Percentiles rank a stretch among this genome's conserved stretches.
These are phyloP conservation scores for Penicillium roqueforti DNA, from an alignment of 495 filamentous ascomycete genomes.

Conservation along the genomic window DNA sequence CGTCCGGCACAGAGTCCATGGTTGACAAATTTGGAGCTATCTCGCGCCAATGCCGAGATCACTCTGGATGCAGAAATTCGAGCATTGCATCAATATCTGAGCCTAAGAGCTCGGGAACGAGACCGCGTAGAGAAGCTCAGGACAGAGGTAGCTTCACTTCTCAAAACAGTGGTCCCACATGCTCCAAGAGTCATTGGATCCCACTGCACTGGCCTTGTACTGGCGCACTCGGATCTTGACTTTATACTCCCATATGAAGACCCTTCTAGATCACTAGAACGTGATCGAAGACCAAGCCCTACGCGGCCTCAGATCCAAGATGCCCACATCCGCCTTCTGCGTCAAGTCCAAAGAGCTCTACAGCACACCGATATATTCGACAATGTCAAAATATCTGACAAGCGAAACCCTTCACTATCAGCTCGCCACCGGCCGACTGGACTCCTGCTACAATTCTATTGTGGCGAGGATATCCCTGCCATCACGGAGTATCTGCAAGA, in stretches of 20 bases:
- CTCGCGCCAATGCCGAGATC: constrained; percentile 11
- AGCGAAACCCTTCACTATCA: constrained; percentile 23
- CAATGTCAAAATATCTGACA: constrained; percentile 11
- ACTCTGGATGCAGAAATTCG: constrained; percentile 43
- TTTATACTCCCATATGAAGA: constrained; percentile 32
- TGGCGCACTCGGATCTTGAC: constrained; percentile 51
- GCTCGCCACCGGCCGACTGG: constrained; percentile 43
- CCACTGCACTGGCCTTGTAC: constrained; percentile 47
- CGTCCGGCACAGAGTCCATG: constrained; percentile 28
- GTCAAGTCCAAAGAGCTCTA: constrained; percentile 21
- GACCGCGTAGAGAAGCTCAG: constrained; percentile 24
- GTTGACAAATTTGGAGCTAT: constrained; percentile 20
- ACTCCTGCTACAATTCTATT: constrained; percentile 47
- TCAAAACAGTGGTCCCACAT: constrained; percentile 21
- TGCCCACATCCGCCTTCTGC: constrained; percentile 20
- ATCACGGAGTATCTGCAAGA: constrained; percentile 39
- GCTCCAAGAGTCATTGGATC: constrained; percentile 49
- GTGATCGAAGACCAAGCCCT: constrained; percentile 30
- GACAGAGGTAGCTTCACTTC: constrained; percentile 20
- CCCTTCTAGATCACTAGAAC: constrained; percentile 13
- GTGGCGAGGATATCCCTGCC: constrained; percentile 28
- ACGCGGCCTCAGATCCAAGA: constrained; percentile 27
- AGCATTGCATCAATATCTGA: constrained; percentile 44
- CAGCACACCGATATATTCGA: constrained; percentile 11
- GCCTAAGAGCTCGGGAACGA: constrained; percentile 33